These are phyloP conservation scores for Ophiostoma tasmaniense DNA, from an alignment of 2,329 filamentous ascomycete genomes.

Conservation along the genomic window DNA sequence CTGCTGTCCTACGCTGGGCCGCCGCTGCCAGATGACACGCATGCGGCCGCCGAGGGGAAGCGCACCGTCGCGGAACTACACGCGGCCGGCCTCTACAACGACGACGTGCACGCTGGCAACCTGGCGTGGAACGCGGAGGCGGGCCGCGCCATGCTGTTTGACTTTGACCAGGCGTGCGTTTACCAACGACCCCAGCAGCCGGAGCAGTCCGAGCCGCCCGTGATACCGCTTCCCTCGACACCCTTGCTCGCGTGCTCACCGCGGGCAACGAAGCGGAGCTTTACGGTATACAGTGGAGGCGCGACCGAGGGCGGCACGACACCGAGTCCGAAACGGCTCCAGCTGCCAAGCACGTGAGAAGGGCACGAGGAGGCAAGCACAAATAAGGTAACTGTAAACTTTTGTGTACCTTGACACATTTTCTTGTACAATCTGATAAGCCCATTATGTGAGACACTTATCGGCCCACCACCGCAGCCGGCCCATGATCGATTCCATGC, in stretches of 20 bases:
- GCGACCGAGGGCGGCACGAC: conserved; percentile 1
- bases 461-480: background rate
- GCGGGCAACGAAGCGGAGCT: background rate
- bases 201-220: background rate
- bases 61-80: conserved; percentile 8
- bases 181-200: background rate
- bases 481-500: background rate
- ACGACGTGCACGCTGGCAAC: conserved; percentile 1
- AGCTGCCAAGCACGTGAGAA: background rate
- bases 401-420: too few species aligned
- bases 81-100: conserved; percentile 8
- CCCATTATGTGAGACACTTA: background rate
- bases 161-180: conserved; percentile 11
- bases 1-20: conserved; percentile 8
- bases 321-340: conserved; percentile 2
- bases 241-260: background rate
- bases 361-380: background rate
- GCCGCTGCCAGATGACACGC: conserved; percentile 2
- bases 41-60: conserved; percentile 7
- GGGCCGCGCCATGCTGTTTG: conserved; percentile 13
- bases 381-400: too few species aligned
- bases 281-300: background rate
- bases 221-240: background rate
- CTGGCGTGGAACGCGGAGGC: conserved; percentile 13
- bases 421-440: background rate